These are phyloP conservation scores for Tetrahymena malaccensis DNA, from an alignment of 73 alveolate genomes.

Conservation along the genomic window DNA sequence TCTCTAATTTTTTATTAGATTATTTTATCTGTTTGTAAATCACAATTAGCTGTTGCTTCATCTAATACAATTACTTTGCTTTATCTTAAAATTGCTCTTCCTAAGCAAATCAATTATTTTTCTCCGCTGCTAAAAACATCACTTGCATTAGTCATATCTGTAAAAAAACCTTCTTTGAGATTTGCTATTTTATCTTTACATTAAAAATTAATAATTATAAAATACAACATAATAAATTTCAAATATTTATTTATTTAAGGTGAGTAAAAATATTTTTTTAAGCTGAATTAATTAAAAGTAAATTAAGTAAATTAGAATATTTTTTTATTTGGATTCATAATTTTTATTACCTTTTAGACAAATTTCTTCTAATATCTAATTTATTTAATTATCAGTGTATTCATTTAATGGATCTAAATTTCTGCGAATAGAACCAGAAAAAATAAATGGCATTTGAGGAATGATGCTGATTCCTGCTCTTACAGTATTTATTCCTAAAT, in stretches of 20 bases:
- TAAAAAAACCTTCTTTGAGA: neutral
- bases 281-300: neutral
- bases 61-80: slow-evolving; percentile 52
- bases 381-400: neutral
- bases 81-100: slow-evolving; percentile 63
- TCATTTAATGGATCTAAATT: slow-evolving; percentile 22
- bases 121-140: neutral
- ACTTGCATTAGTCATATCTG: neutral
- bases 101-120: slow-evolving; percentile 19
- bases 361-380: neutral
- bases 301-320: too few relatives aligned
- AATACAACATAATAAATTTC: neutral
- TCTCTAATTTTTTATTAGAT: slow-evolving; percentile 47
- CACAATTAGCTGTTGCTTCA: slow-evolving; percentile 72
- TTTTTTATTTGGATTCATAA: too few relatives aligned
- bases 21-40: slow-evolving; percentile 52
- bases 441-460: neutral
- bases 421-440: neutral
- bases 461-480: slow-evolving; percentile 6
- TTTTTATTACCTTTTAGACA: neutral
- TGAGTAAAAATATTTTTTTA: neutral
- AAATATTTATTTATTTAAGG: neutral
- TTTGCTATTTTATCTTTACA: neutral
- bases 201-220: neutral
- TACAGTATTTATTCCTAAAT: neutral